Evolutionary conservation across 345 rosid genomes (phyloP).

Genomic region (Eucalyptus sideroxylon): DNA sequence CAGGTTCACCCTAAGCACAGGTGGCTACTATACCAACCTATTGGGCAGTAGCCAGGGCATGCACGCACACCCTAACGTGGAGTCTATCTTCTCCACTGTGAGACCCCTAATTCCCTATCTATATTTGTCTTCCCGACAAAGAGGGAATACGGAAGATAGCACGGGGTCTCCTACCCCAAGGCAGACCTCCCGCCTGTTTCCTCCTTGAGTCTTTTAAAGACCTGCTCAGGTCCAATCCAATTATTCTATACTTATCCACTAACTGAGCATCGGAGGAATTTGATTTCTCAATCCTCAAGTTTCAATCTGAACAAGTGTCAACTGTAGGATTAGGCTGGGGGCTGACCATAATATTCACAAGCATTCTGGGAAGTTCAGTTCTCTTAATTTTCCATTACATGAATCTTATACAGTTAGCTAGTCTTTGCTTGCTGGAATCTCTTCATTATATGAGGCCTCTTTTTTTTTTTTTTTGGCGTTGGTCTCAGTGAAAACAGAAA

Average conservation of each 20-base stretch:
- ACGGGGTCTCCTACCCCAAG: no score
- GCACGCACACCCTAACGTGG: no score
- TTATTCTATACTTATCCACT: neutral
- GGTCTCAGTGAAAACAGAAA: neutral
- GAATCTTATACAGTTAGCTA: neutral
- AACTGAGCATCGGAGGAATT: neutral
- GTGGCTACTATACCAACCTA: no score
- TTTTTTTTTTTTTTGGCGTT: neutral
- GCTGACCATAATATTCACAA: neutral
- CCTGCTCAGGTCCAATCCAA: no score
- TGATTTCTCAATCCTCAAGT: neutral
- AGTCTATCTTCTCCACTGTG: no score
- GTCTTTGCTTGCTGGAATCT: neutral
- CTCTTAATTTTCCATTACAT: neutral
- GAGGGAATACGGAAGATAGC: no score
- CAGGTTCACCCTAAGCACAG: no score
- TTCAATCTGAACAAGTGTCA: neutral
- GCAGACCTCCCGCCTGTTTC: no score
- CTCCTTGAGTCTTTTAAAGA: no score
- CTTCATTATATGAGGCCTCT: neutral
- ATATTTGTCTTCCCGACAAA: no score
- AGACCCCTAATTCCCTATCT: no score
- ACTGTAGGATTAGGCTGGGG: neutral
- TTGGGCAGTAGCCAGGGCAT: no score
- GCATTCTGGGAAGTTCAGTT: neutral